phyloP scores from a whole-genome alignment of 768 basidiomycete genomes.

The Tricholoma hemisulphureum region DNA sequence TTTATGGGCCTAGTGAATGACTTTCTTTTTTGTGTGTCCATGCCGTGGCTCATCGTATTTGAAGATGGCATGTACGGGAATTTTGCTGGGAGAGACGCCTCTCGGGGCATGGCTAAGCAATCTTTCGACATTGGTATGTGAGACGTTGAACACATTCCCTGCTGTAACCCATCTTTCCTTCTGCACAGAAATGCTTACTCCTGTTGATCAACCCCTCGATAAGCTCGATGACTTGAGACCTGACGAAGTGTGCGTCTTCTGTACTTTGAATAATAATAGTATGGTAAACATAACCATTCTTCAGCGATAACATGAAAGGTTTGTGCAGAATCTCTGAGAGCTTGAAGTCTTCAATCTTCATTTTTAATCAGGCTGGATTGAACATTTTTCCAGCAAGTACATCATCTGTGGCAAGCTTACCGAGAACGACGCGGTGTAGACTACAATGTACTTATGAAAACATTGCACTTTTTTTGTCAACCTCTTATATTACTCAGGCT shows the following conservation, averaged over 20 bases:
- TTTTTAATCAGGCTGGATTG: slow-evolving; percentile 72
- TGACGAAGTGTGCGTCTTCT: slow-evolving; percentile 73
- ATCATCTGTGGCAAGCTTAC: slow-evolving; percentile 87
- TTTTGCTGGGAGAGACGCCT: slow-evolving; percentile 96
- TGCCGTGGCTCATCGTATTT: background rate
- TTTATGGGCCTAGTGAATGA: slow-evolving; percentile 89
- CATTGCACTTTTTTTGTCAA: too few species aligned
- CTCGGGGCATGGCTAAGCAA: slow-evolving; percentile 96
- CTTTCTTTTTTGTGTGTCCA: background rate
- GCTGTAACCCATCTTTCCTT: background rate
- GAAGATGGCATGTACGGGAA: slow-evolving; percentile 95
- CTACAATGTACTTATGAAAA: too few species aligned
- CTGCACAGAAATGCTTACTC: slow-evolving; percentile 80
- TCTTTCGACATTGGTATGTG: slow-evolving; percentile 85
- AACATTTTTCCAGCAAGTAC: slow-evolving; percentile 92
- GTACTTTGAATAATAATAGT: background rate
- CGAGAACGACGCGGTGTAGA: slow-evolving; percentile 63
- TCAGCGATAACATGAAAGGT: slow-evolving; percentile 92
- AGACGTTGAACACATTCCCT: background rate
- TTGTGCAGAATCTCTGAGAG: slow-evolving; percentile 18
- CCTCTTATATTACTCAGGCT: too few species aligned
- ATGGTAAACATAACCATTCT: slow-evolving; percentile 6
- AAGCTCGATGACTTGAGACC: slow-evolving; percentile 72
- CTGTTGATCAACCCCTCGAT: slow-evolving; percentile 83
- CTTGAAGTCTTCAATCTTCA: slow-evolving; percentile 3